phyloP scores from a whole-genome alignment of 768 basidiomycete species.

The Dioszegia hungarica region DNA sequence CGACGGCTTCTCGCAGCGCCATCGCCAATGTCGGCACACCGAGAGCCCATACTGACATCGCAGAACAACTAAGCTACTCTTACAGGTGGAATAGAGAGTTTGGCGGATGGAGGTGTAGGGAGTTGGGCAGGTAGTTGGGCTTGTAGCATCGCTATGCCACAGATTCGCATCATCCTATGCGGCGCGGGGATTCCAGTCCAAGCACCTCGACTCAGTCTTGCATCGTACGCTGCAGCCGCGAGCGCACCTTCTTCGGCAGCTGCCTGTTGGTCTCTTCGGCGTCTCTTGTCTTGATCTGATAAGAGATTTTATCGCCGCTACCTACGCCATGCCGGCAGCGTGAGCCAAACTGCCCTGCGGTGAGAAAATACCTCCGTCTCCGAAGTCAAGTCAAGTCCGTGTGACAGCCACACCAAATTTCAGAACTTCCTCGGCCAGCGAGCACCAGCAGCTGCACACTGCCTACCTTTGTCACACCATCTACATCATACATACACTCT shows the following conservation, averaged over 20 bases:
- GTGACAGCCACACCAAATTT: neutral
- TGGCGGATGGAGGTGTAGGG: neutral
- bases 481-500: neutral
- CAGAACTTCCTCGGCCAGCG: neutral
- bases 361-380: neutral
- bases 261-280: too few species aligned
- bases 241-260: too few species aligned
- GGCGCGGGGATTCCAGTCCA: too few species aligned
- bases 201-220: too few species aligned
- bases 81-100: neutral
- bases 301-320: too few species aligned
- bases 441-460: neutral
- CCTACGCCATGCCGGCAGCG: too few species aligned
- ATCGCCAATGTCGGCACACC: too few species aligned
- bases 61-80: slow-evolving; percentile 39
- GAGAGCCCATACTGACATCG: slow-evolving; percentile 14
- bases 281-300: too few species aligned
- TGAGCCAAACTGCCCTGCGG: neutral
- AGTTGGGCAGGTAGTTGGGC: neutral
- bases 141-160: slow-evolving; percentile 14
- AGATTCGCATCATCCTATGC: neutral
- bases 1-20: too few species aligned
- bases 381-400: neutral
- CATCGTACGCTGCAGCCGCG: too few species aligned
- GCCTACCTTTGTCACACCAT: neutral